Evolutionary conservation across 179 eudicot genomes (phyloP), one percentile per base, ranked within the genome.

Genomic region (Actinidia polygama): DNA sequence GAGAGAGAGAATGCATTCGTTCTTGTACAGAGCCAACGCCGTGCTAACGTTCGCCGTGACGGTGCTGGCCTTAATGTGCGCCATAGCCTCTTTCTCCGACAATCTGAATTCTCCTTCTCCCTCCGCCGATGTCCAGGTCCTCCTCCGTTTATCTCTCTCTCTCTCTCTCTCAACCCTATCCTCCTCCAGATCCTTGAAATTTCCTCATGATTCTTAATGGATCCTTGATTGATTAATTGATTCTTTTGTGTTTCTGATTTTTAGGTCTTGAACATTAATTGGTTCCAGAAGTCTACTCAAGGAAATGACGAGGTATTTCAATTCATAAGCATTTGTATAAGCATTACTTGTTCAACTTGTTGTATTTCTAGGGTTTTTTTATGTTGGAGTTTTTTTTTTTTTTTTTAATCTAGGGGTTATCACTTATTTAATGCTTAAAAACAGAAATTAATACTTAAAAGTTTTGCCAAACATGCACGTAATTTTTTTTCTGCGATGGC

Each of bases 11-110:
- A 75, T 96, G 99, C 97, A 96, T 88, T 92, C 98, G 10, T 88
- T 92, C 63, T 89, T 91, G 80, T 90, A 90, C 89, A 90, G 99
- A 87, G 94, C 96, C 19, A 96, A 96, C 80, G 99, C 97, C n/a
- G 30, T 96, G 88, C 83, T 94, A 18, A 96, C 99, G 19, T 87
- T 96, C 83, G 86, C 93, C 69, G 90, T 94, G 24, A 94, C 96
- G 0, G 84, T 94, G 40, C 94, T 96, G 50, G 98, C 99, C 30
- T 68, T 94, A 2, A 91, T 96, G 83, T 96, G 99, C 83, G 95
- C 89, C 87, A 85, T 95, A 75, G 95, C 96, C 79, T 91, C 99
- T 77, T 61, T 94, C 81, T 92, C 99, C 85, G 99, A 96, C 83
- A 93, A 82, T 88, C 86, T 96, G 89, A 91, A 90, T 80, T 83